Evolutionary conservation across 345 rosid genomes (phyloP), one percentile per base, ranked within the genome.

Genomic region (Citrus australasica): DNA sequence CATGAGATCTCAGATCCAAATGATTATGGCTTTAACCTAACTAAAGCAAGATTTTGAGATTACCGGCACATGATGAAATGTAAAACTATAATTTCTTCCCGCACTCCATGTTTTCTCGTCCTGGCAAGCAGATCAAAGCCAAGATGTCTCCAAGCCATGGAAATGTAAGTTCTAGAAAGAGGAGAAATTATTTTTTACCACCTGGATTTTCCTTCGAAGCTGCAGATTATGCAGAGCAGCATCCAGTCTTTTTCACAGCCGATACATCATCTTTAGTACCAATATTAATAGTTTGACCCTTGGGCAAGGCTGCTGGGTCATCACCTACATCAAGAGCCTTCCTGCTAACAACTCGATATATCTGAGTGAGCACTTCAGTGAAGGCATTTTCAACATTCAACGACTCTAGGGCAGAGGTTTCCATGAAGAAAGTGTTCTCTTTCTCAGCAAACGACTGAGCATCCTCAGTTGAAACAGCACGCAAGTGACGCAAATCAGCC

Each of bases 401-500:
- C 8, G 92, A 82, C 67, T 85, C 86, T 2, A 89, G 58, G 11
- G 91, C 92, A 60, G 92, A 89, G 4, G 92, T 89, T 78, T 89
- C 92, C 90, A 89, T 89, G 83, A 89, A 89, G 75, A 8, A 86
- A 66, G 69, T 85, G 32, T 68, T 84, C 67, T 86, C 92, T 51
- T 79, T 85, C 84, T 89, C 91, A 0, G 92, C 92, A 75, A 89
- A 89, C 24, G 85, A 82, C 77, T 78, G 84, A 3, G 85, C 91
- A 22, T 89, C 90, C 71, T 89, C 89, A 3, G 88, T 86, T 59
- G 88, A 83, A 3, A 88, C 87, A 4, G 91, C 92, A 6, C 87
- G 88, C 55, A 89, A 48, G 79, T 89, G 92, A 2, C 92, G 91
- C 74, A 89, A 33, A 79, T 89, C 92, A 33, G 89, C 82, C 84